Evolutionary conservation across 2,329 filamentous ascomycete species (phyloP).

Genomic region (Fusarium redolens): DNA sequence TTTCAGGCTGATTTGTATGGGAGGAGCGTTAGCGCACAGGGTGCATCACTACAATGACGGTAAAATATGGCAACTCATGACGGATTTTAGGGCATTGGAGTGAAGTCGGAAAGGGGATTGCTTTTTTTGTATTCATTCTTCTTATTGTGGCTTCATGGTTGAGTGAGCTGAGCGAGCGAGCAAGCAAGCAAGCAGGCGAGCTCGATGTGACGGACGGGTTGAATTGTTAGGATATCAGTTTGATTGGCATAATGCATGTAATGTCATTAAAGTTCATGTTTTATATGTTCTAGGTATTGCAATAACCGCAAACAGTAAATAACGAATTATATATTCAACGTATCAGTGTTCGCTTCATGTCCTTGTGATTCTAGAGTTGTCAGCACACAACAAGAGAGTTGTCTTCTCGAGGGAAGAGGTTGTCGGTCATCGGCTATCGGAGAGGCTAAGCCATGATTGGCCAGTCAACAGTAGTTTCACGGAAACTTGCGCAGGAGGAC

Average conservation of each 20-base stretch:
- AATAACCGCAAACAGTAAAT: not conserved
- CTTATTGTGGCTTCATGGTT: slow-evolving; percentile 23
- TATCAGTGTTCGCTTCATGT: slow-evolving; percentile 16
- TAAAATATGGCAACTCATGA: slow-evolving; percentile 39
- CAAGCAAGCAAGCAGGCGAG: slow-evolving; percentile 17
- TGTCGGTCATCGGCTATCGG: slow-evolving; percentile 45
- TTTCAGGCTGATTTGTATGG: slow-evolving; percentile 42
- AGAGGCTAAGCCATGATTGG: slow-evolving; percentile 45
- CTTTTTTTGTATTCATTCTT: slow-evolving; percentile 20
- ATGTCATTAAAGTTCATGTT: slow-evolving; percentile 32
- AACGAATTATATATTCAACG: not conserved
- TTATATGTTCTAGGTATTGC: slow-evolving; percentile 15
- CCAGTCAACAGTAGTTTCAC: slow-evolving; percentile 30
- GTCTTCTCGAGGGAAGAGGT: slow-evolving; percentile 35
- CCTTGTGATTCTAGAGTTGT: slow-evolving; percentile 33
- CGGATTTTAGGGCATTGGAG: slow-evolving; percentile 32
- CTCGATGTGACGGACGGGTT: slow-evolving; percentile 10
- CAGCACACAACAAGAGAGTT: slow-evolving; percentile 21
- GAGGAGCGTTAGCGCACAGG: slow-evolving; percentile 27
- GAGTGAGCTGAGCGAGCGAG: slow-evolving; percentile 8
- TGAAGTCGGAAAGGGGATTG: slow-evolving; percentile 31
- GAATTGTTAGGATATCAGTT: slow-evolving; percentile 42
- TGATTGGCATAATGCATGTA: slow-evolving; percentile 42
- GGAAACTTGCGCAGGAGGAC: slow-evolving; percentile 16
- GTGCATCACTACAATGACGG: slow-evolving; percentile 36